Base-by-base conservation (phyloP, 345 rosid genomes). In the Eucalyptus lansdowneana region DNA sequence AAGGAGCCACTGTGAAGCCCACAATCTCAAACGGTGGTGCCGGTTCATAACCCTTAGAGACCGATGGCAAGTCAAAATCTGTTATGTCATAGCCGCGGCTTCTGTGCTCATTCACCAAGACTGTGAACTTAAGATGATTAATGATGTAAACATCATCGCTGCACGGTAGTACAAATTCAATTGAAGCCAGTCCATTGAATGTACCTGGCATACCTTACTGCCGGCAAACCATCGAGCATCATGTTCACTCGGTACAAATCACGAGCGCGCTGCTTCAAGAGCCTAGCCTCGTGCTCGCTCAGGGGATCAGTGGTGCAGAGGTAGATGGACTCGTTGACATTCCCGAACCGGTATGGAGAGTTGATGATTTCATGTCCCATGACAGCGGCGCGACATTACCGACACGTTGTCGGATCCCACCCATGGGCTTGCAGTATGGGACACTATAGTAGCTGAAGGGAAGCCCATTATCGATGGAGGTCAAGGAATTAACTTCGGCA, bases 401-500 rank as follows among this genome's bases (percentile, higher is more conserved):
- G 44, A 27, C 5, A 24, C 65, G 16, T 42, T 34, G 5, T 87
- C 51, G 72, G 42, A 90, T 40, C 17, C 91, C 88, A 21, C 16
- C 14, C 11, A 5, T 5, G 15, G 91, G 91, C 80, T 40, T 85
- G 88, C 91, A 90, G 86, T 50, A 90, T 44, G 91, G 99, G 89
- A 97, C 96, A 90, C 94, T 95, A 67, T 97, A 95, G 90, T 94
- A 97, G 92, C 96, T 90, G 90, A 91, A 95, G 3, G 99, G 99
- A 92, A 97, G 96, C 97, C 93, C 94, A 1, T 98, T 95, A 69
- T 94, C 95, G 17, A 96, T 96, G 34, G 99, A 97, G 34, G 99
- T 97, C 92, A 97, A 91, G 27, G 99, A 96, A 92, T 95, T 97
- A 37, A 97, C 97, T 92, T 97, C 94, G 47, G 96, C 97, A 22